Conservation (phyloP, 805 yeast genomes). For the Hanseniaspora singularis region DNA sequence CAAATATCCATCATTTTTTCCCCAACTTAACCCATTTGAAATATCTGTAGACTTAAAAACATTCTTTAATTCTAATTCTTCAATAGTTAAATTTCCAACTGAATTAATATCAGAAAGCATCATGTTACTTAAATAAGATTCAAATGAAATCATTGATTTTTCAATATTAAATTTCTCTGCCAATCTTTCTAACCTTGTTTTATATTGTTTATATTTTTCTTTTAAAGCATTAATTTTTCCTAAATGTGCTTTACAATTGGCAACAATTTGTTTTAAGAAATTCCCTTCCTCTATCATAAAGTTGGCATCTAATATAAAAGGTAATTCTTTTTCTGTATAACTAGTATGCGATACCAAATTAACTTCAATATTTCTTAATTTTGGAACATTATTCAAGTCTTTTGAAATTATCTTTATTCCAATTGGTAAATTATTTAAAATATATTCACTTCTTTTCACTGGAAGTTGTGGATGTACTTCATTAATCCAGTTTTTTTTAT, state of each 20-base stretch:
- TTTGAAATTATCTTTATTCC: not conserved
- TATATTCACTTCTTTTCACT: not conserved
- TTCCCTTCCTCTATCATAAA: not conserved
- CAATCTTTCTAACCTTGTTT: not conserved
- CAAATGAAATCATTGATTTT: conserved; percentile 23
- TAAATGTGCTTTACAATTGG: not conserved
- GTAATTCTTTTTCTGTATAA: conserved; percentile 6
- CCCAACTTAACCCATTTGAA: not conserved
- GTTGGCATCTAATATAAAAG: conserved; percentile 2
- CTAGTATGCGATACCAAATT: not conserved
- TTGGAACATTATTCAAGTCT: not conserved
- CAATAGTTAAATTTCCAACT: conserved; percentile 22
- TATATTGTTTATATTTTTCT: not conserved
- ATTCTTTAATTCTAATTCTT: conserved; percentile 20
- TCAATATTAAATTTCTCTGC: conserved; percentile 3
- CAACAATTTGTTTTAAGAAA: not conserved
- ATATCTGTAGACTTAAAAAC: conserved; percentile 21
- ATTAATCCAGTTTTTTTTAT: conserved; percentile 3
- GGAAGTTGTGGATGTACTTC: conserved; percentile 1
- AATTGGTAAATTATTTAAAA: not conserved
- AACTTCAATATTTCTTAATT: not conserved
- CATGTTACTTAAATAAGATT: conserved; percentile 24
- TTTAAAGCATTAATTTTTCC: not conserved
- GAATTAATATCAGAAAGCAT: conserved; percentile 27
- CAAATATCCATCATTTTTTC: not conserved